phyloP scores from a whole-genome alignment of 805 yeast genomes.

The Hanseniaspora guilliermondii region DNA sequence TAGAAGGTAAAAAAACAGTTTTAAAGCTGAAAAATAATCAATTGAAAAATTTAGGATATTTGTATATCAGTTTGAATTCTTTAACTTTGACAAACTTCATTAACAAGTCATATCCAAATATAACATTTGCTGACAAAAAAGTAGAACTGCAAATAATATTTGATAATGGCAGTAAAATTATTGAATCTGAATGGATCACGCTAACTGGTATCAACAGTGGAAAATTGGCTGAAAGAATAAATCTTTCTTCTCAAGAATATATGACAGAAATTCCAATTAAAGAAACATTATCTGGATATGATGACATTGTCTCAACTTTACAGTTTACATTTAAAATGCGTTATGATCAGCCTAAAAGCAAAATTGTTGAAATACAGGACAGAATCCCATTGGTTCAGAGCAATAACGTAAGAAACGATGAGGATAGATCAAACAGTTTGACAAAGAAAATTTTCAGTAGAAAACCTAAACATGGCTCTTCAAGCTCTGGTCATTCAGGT shows the following conservation, averaged over 20 bases:
- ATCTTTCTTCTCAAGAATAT: slow-evolving; percentile 46
- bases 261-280: slow-evolving; percentile 49
- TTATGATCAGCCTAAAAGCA: slow-evolving; percentile 36
- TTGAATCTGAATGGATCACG: slow-evolving; percentile 44
- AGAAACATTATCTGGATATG: slow-evolving; percentile 17
- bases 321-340: slow-evolving; percentile 60
- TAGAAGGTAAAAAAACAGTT: not conserved
- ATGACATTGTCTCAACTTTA: slow-evolving; percentile 40
- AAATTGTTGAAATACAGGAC: slow-evolving; percentile 49
- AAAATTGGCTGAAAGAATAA: slow-evolving; percentile 29
- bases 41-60: not conserved
- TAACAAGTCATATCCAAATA: not conserved
- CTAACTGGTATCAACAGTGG: slow-evolving; percentile 22
- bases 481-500: not conserved
- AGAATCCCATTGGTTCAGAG: slow-evolving; percentile 38
- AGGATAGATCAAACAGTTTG: slow-evolving; percentile 5
- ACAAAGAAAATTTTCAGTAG: slow-evolving; percentile 2
- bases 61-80: slow-evolving; percentile 4
- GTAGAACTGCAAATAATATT: slow-evolving; percentile 14
- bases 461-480: not conserved
- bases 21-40: not conserved
- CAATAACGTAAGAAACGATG: slow-evolving; percentile 30
- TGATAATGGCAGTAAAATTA: slow-evolving; percentile 74
- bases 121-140: slow-evolving; percentile 1
- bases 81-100: slow-evolving; percentile 5